Conservation (phyloP, 345 rosid species). For the Cardamine chenopodiifolia region DNA sequence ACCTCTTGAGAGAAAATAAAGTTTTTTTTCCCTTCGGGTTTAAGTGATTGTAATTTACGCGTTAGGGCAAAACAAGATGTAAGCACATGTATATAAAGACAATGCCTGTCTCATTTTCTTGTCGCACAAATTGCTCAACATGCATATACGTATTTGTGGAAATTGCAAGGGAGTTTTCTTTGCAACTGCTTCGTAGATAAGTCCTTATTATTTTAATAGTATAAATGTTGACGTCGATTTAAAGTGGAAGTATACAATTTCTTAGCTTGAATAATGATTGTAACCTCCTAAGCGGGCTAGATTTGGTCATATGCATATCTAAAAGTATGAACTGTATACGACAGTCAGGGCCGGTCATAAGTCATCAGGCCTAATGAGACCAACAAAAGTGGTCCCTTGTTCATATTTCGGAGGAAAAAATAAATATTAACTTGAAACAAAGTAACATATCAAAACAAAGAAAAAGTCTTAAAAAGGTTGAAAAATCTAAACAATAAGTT, state of each 20-base stretch:
- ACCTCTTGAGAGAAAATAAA: conserved; percentile 4
- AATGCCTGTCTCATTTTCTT: background rate
- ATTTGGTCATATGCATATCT: background rate
- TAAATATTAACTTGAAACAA: no score
- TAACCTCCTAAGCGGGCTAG: background rate
- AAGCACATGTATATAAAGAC: conserved; percentile 3
- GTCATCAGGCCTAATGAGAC: background rate
- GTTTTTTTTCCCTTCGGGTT: background rate
- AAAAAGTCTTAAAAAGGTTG: no score
- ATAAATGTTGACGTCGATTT: background rate
- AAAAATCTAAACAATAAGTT: no score
- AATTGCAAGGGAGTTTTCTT: conserved; percentile 20
- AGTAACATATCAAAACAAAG: no score
- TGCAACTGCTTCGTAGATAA: conserved; percentile 2
- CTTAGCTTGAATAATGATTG: background rate
- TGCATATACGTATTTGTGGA: background rate
- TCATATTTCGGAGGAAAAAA: background rate
- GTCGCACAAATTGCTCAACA: background rate
- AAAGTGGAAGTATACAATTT: background rate
- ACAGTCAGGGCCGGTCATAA: background rate
- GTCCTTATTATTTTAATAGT: background rate
- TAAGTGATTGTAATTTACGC: conserved; percentile 14
- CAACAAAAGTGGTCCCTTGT: background rate
- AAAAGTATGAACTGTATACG: background rate
- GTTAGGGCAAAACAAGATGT: background rate